These are phyloP conservation scores for Artemisia tridentata DNA, from an alignment of 129 eudicot species.

Conservation along the genomic window DNA sequence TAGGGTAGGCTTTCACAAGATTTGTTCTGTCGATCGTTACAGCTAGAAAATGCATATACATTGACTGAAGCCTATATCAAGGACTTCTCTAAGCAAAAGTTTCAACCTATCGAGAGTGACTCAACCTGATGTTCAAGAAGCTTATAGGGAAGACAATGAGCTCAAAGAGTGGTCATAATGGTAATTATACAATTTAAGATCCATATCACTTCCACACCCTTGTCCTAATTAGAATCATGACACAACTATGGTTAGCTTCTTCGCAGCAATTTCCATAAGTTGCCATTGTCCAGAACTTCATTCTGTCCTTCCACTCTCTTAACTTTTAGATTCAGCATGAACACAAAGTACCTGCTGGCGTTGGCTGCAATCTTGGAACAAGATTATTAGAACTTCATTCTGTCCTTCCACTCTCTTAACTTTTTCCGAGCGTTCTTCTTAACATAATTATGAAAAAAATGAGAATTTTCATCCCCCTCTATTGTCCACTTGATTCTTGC, in stretches of 20 bases:
- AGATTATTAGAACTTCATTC: too few species aligned
- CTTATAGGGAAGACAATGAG: not conserved
- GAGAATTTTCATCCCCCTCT: too few species aligned
- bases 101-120: not conserved
- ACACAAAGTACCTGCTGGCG: too few species aligned
- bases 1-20: not conserved
- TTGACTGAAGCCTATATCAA: not conserved
- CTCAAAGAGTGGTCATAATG: not conserved
- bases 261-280: not conserved
- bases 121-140: not conserved
- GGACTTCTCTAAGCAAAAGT: not conserved
- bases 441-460: too few species aligned
- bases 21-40: not conserved
- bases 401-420: too few species aligned
- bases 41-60: not conserved
- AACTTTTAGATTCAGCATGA: too few species aligned
- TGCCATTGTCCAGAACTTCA: not conserved
- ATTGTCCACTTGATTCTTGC: too few species aligned
- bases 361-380: too few species aligned
- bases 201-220: too few species aligned
- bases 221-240: not conserved
- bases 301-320: too few species aligned
- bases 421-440: too few species aligned
- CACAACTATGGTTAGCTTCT: not conserved
- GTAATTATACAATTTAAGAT: too few species aligned